Percentiles rank a stretch among this genome's conserved stretches.
phyloP scores from a whole-genome alignment of 1,139 yeast genomes.

The Pichia sp. region DNA sequence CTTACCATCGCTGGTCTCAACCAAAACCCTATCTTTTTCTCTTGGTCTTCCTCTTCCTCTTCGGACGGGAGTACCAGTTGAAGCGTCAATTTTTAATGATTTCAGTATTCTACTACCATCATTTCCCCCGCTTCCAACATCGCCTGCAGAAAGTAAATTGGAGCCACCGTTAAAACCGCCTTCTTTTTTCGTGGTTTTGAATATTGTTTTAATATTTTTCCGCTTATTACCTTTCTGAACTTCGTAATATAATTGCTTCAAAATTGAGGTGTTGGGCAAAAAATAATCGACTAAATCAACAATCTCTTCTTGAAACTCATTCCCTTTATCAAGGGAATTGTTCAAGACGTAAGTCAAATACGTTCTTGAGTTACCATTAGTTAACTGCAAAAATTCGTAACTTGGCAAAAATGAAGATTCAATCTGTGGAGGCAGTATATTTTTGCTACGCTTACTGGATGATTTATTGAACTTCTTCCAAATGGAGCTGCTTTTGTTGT shows the following conservation, averaged over 20 bases:
- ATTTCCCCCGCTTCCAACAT: neutral
- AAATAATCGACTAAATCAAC: constrained; percentile 11
- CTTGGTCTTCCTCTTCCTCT: constrained; percentile 1
- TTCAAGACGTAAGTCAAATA: constrained; percentile 20
- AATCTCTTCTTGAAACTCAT: constrained; percentile 16
- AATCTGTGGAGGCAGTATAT: neutral
- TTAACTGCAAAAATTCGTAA: constrained; percentile 12
- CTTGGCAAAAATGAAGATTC: constrained; percentile 1
- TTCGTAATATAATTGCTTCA: constrained; percentile 8
- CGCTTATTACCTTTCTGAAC: constrained; percentile 2
- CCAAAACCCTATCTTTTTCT: constrained; percentile 4
- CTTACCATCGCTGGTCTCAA: neutral
- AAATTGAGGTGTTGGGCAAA: constrained; percentile 9
- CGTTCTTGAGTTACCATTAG: constrained; percentile 20
- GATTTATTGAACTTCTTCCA: constrained; percentile 6
- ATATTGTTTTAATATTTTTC: neutral
- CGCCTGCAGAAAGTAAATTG: constrained; percentile 1
- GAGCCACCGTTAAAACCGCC: constrained; percentile 6
- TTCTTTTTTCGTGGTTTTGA: constrained; percentile 5
- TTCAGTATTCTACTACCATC: constrained; percentile 6
- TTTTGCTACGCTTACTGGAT: neutral
- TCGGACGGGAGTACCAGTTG: constrained; percentile 1
- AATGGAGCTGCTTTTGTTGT: constrained; percentile 7
- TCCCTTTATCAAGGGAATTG: constrained; percentile 15
- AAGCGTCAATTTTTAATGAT: constrained; percentile 11